Conservation (phyloP, 2,329 filamentous ascomycete genomes). For the Ophiostoma ulmi region DNA sequence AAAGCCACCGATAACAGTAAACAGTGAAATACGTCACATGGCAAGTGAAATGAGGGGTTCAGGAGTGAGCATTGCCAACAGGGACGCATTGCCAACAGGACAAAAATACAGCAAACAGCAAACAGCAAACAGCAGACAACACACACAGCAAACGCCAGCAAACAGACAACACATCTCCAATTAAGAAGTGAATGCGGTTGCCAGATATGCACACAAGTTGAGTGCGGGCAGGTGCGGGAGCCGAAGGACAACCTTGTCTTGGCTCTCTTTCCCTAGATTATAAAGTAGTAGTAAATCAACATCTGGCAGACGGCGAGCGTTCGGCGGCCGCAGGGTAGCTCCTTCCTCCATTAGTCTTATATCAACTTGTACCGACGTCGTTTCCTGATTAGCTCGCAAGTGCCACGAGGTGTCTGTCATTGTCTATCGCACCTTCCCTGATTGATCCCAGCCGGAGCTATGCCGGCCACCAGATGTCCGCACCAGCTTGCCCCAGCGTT, state of each 20-base stretch:
- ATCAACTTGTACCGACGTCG: conserved; percentile 8
- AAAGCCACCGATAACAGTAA: conserved; percentile 19
- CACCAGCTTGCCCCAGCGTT: not conserved
- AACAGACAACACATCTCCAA: not conserved
- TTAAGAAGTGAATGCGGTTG: not conserved
- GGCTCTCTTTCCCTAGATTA: not conserved
- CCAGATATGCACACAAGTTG: not conserved
- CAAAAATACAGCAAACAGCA: not conserved
- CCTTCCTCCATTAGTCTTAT: conserved; percentile 8
- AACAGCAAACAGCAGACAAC: too few species aligned
- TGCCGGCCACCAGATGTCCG: not conserved
- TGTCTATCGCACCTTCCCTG: conserved; percentile 6
- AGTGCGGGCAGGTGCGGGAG: conserved; percentile 19
- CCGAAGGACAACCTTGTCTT: not conserved
- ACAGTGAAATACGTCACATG: conserved; percentile 24
- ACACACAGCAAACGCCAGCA: not conserved
- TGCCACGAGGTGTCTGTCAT: conserved; percentile 2
- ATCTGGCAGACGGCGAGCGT: conserved; percentile 9
- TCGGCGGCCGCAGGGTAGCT: conserved; percentile 9
- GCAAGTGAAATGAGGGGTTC: not conserved
- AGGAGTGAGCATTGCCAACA: conserved; percentile 16
- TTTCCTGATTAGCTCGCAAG: not conserved
- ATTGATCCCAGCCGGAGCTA: conserved; percentile 2
- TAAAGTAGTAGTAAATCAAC: not conserved
- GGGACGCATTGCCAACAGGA: not conserved